Conservation (phyloP, 805 yeast genomes). For the Ogataea chonburiensis region DNA sequence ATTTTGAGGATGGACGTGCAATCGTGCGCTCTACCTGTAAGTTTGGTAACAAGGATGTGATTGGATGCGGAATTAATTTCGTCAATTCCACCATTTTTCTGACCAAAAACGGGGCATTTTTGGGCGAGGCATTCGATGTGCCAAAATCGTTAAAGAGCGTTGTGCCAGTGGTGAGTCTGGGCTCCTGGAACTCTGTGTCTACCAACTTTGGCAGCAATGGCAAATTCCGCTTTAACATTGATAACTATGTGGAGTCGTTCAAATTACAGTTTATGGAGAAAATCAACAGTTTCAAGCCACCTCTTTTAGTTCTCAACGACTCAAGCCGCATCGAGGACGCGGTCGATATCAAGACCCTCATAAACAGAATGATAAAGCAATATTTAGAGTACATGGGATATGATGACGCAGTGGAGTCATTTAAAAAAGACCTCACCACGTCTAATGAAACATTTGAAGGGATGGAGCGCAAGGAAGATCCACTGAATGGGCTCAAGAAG, state of each 20-base stretch:
- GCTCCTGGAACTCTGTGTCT: slow-evolving; percentile 40
- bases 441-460: slow-evolving; percentile 30
- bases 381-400: slow-evolving; percentile 62
- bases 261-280: slow-evolving; percentile 31
- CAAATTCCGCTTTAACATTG: slow-evolving; percentile 50
- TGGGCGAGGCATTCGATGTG: slow-evolving; percentile 55
- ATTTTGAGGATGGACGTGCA: slow-evolving; percentile 36
- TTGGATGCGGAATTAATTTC: slow-evolving; percentile 85
- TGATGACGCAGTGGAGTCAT: slow-evolving; percentile 51
- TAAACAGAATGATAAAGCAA: slow-evolving; percentile 31
- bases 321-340: slow-evolving; percentile 16
- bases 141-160: slow-evolving; percentile 31
- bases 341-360: slow-evolving; percentile 18
- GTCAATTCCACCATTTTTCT: slow-evolving; percentile 61
- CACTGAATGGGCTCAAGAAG: slow-evolving; percentile 32
- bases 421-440: slow-evolving; percentile 42
- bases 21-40: slow-evolving; percentile 41
- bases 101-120: slow-evolving; percentile 75
- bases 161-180: slow-evolving; percentile 51
- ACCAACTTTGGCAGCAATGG: slow-evolving; percentile 54
- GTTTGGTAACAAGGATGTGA: slow-evolving; percentile 57
- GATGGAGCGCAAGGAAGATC: slow-evolving; percentile 35
- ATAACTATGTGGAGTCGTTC: slow-evolving; percentile 41
- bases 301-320: slow-evolving; percentile 10
- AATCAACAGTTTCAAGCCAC: slow-evolving; percentile 18